These are phyloP conservation scores for Entophlyctis helioformis DNA, from an alignment of 192 early-diverging fungal genomes.

Conservation along the genomic window DNA sequence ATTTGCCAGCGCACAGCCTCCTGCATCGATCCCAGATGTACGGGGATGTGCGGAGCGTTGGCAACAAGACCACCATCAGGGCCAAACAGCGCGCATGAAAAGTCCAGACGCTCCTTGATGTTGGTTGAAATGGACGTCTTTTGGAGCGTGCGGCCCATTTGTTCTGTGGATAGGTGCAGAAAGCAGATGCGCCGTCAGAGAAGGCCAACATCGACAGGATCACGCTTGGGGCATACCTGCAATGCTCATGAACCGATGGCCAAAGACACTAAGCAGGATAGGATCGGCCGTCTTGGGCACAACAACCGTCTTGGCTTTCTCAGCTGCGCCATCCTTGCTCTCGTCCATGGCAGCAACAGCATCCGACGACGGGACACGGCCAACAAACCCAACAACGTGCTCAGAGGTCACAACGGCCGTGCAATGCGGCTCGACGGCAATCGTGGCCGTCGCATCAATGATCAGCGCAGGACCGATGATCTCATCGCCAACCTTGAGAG, in stretches of 20 bases:
- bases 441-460: conserved; percentile 77
- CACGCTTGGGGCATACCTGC: conserved; percentile 25
- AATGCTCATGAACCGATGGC: conserved; percentile 95
- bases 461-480: conserved; percentile 83
- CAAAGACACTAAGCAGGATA: conserved; percentile 83
- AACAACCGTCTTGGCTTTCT: too few species aligned
- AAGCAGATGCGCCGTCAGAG: not conserved
- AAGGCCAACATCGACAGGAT: not conserved
- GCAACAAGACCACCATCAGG: conserved; percentile 67
- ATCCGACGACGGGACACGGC: not conserved
- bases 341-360: conserved; percentile 13
- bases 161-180: conserved; percentile 34
- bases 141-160: conserved; percentile 91
- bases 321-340: too few species aligned
- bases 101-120: conserved; percentile 96
- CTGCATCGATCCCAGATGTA: conserved; percentile 88
- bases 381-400: conserved; percentile 23
- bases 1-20: conserved; percentile 91
- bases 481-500: conserved; percentile 50
- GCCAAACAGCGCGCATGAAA: conserved; percentile 93
- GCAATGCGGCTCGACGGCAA: conserved; percentile 78
- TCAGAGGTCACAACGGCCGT: conserved; percentile 58
- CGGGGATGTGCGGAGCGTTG: conserved; percentile 84
- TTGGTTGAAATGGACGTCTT: conserved; percentile 93
- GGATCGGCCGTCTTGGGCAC: conserved; percentile 61